phyloP scores from a whole-genome alignment of 495 filamentous ascomycete species.

The Penicillium soppii region DNA sequence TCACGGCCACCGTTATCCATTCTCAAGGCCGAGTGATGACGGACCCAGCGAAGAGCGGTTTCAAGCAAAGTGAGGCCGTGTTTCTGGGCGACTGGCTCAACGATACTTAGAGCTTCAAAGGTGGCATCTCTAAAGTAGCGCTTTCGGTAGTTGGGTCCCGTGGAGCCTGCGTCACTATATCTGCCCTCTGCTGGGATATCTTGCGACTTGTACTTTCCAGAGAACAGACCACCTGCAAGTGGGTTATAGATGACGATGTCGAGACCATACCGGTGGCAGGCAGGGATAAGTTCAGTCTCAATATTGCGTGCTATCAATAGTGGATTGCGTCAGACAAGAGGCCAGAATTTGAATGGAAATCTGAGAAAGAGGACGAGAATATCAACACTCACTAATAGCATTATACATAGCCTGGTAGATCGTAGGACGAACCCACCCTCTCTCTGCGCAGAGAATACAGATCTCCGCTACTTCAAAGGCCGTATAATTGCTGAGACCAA shows the following conservation, averaged over 20 bases:
- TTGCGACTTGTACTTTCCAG: slow-evolving; percentile 76
- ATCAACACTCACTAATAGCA: slow-evolving; percentile 50
- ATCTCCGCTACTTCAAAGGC: slow-evolving; percentile 92
- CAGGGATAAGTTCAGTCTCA: slow-evolving; percentile 76
- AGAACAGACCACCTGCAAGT: slow-evolving; percentile 78
- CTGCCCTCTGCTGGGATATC: slow-evolving; percentile 69
- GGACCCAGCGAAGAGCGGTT: slow-evolving; percentile 76
- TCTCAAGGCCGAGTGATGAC: slow-evolving; percentile 77
- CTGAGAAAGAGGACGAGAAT: neutral
- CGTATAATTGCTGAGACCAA: slow-evolving; percentile 83
- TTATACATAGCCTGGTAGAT: slow-evolving; percentile 70
- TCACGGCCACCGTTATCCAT: slow-evolving; percentile 70
- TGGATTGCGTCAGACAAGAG: slow-evolving; percentile 47
- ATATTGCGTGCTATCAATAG: slow-evolving; percentile 59
- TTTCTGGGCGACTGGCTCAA: slow-evolving; percentile 73
- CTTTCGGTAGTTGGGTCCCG: slow-evolving; percentile 67
- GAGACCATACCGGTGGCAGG: slow-evolving; percentile 80
- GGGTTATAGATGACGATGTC: slow-evolving; percentile 94
- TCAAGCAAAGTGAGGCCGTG: slow-evolving; percentile 79
- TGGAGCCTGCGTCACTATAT: slow-evolving; percentile 55
- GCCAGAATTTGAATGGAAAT: neutral
- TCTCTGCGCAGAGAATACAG: slow-evolving; percentile 75
- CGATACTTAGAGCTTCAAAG: slow-evolving; percentile 70
- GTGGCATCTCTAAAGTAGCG: slow-evolving; percentile 80
- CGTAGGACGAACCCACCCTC: slow-evolving; percentile 63